These are phyloP conservation scores for Citrus sinensis DNA, from an alignment of 345 rosid genomes.

Conservation along the genomic window DVS_A1.0 CM039169.1:27038501-27039000, in stretches of 20 bases:
- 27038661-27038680: not conserved
- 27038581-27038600: not conserved
- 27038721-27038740: not conserved
- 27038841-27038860: not conserved
- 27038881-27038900: not conserved
- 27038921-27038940: not conserved
- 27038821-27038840: not conserved
- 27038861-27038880: not conserved
- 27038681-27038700: not conserved
- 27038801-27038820: not conserved
- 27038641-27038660: not conserved
- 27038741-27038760: not conserved
- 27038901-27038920: not conserved
- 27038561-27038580: not conserved
- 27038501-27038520: constrained; percentile 4
- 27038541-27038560: not conserved
- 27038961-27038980: not conserved
- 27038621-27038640: not conserved
- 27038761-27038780: not conserved
- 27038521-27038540: not conserved
- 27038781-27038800: not conserved
- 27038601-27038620: not conserved
- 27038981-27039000: not conserved
- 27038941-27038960: too few relatives aligned
- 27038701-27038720: not conserved